A percentile compares a stretch with the other conserved stretches of the same genome.
These are phyloP conservation scores for Kodamaea laetipori DNA, from an alignment of 805 yeast species.

Conservation along the genomic window DNA sequence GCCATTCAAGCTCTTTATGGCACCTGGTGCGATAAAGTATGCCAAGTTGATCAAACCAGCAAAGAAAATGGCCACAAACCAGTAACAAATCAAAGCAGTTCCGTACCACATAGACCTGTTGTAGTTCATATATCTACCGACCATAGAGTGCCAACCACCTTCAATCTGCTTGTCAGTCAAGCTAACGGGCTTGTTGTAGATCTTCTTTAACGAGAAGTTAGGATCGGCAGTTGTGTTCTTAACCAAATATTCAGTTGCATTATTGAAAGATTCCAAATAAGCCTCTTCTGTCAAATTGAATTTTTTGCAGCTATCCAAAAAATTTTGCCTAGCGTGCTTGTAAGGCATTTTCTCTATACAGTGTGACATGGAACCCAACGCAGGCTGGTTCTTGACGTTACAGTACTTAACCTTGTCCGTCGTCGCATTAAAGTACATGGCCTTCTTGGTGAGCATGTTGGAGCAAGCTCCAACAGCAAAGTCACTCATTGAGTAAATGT, in stretches of 20 bases:
- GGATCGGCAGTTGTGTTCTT: constrained; percentile 30
- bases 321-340: constrained; percentile 21
- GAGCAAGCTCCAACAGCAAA: constrained; percentile 33
- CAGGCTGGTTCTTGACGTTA: constrained; percentile 36
- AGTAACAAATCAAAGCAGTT: constrained; percentile 30
- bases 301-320: constrained; percentile 22
- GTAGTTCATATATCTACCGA: constrained; percentile 32
- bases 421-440: constrained; percentile 24
- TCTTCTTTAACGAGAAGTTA: constrained; percentile 29
- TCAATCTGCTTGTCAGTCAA: constrained; percentile 25
- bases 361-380: constrained; percentile 41
- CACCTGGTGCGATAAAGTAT: constrained; percentile 25
- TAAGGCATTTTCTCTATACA: constrained; percentile 31
- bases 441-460: constrained; percentile 26
- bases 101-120: constrained; percentile 45
- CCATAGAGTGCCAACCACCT: constrained; percentile 29
- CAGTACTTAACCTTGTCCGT: constrained; percentile 34
- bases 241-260: constrained; percentile 44
- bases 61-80: constrained; percentile 33
- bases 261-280: constrained; percentile 38
- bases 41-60: constrained; percentile 34
- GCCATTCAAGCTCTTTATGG: constrained; percentile 31
- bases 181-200: constrained; percentile 40
- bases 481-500: constrained; percentile 25
- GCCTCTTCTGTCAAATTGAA: constrained; percentile 30